Conservation (phyloP, 805 yeast species). For the Komagataella pastoris region DNA sequence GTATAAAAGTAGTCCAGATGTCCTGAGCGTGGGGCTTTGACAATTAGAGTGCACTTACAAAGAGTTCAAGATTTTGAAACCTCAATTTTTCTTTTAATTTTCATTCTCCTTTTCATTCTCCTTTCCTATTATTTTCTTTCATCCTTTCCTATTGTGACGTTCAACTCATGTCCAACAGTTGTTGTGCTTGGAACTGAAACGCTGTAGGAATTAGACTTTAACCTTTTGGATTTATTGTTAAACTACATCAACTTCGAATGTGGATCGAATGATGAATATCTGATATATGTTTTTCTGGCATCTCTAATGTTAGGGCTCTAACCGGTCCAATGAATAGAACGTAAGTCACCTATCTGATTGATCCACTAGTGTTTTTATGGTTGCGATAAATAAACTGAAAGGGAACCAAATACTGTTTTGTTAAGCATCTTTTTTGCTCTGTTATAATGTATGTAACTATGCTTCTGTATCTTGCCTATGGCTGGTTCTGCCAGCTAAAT, state of each 20-base stretch:
- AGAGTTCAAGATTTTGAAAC: not conserved
- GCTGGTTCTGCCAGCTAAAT: not conserved
- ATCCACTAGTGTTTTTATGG: not conserved
- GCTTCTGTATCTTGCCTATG: not conserved
- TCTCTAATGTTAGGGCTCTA: constrained; percentile 79
- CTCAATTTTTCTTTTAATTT: no score
- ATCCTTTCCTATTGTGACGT: not conserved
- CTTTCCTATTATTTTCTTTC: not conserved
- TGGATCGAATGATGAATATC: constrained; percentile 12
- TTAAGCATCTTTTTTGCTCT: not conserved
- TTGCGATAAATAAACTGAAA: not conserved
- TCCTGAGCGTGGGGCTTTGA: not conserved
- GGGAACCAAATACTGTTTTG: not conserved
- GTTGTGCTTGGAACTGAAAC: not conserved
- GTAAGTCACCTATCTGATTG: constrained; percentile 4
- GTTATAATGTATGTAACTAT: no score
- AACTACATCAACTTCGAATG: not conserved
- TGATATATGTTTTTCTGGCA: constrained; percentile 65
- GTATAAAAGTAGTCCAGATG: not conserved
- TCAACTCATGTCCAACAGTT: not conserved
- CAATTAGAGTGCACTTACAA: not conserved
- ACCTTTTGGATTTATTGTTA: not conserved
- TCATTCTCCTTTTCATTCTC: no score
- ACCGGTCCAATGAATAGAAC: constrained; percentile 71
- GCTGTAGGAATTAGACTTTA: not conserved